These are phyloP conservation scores for Penicillium sp. DNA, from an alignment of 2,329 filamentous ascomycete species.

Conservation along the genomic window DNA sequence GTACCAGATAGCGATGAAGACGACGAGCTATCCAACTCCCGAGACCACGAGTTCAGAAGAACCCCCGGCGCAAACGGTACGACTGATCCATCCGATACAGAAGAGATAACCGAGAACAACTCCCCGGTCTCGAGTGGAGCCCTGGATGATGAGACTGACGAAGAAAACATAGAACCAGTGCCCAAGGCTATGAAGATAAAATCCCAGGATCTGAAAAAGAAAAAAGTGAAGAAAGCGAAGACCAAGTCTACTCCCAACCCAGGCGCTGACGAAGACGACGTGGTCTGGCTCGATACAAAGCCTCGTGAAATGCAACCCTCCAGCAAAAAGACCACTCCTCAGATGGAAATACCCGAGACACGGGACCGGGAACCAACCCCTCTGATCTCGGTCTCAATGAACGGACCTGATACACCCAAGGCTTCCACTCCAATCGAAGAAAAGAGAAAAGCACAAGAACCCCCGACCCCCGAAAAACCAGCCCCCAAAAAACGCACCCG, in stretches of 20 bases:
- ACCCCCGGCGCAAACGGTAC: slow-evolving; percentile 4
- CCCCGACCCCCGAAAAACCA: slow-evolving; percentile 3
- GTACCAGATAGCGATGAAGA: slow-evolving; percentile 28
- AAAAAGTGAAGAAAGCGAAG: slow-evolving; percentile 45
- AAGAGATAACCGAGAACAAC: slow-evolving; percentile 22
- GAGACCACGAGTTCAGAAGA: slow-evolving; percentile 1
- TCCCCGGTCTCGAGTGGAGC: slow-evolving; percentile 5
- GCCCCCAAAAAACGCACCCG: slow-evolving; percentile 44
- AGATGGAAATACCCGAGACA: slow-evolving; percentile 4
- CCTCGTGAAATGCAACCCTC: slow-evolving; percentile 10
- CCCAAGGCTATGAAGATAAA: slow-evolving; percentile 5
- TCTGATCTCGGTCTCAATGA: not conserved
- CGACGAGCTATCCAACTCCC: slow-evolving; percentile 25
- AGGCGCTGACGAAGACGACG: slow-evolving; percentile 37
- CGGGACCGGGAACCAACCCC: not conserved
- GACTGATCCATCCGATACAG: slow-evolving; percentile 14
- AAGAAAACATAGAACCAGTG: slow-evolving; percentile 4
- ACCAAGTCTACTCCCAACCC: slow-evolving; percentile 35
- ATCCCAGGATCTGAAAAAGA: slow-evolving; percentile 39
- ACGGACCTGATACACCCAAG: not conserved
- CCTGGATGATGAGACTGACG: slow-evolving; percentile 2
- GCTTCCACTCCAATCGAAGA: not conserved
- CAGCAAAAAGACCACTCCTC: slow-evolving; percentile 2
- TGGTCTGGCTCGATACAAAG: slow-evolving; percentile 41
- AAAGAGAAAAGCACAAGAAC: not conserved